These are phyloP conservation scores for Articulospora tetracladia DNA, from an alignment of 495 filamentous ascomycete species.

Conservation along the genomic window DNA sequence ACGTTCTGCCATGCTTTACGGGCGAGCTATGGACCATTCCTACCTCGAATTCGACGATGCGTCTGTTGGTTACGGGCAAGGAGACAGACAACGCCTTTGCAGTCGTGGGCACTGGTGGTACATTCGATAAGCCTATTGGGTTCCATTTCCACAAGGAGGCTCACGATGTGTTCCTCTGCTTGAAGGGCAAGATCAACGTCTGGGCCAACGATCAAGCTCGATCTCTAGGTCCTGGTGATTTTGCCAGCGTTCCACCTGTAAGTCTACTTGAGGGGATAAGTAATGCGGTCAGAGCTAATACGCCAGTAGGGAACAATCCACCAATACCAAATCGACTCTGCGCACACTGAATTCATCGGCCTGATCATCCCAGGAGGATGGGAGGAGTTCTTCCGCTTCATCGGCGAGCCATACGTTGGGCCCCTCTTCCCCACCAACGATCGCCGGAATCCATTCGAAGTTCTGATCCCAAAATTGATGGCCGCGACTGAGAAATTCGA, in stretches of 20 bases:
- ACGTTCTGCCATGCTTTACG: conserved; percentile 38
- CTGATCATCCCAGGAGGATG: conserved; percentile 48
- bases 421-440: conserved; percentile 45
- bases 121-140: conserved; percentile 32
- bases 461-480: conserved; percentile 46
- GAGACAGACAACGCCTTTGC: conserved; percentile 42
- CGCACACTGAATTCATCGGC: conserved; percentile 41
- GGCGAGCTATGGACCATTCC: conserved; percentile 44
- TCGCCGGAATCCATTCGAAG: conserved; percentile 31
- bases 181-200: conserved; percentile 42
- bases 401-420: conserved; percentile 45
- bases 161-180: conserved; percentile 46
- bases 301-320: conserved; percentile 33
- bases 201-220: conserved; percentile 44
- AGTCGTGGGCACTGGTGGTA: conserved; percentile 41
- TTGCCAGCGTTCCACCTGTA: conserved; percentile 46
- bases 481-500: conserved; percentile 46
- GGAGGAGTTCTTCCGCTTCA: conserved; percentile 48
- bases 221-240: conserved; percentile 42
- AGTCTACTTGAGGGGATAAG: background rate
- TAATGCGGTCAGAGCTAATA: background rate
- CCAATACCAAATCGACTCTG: conserved; percentile 38
- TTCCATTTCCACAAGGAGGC: conserved; percentile 47
- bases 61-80: conserved; percentile 41
- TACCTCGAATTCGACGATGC: conserved; percentile 39